These are phyloP conservation scores for Kodamaea hsintzibuensis DNA, from an alignment of 805 yeast species.

Conservation along the genomic window DNA sequence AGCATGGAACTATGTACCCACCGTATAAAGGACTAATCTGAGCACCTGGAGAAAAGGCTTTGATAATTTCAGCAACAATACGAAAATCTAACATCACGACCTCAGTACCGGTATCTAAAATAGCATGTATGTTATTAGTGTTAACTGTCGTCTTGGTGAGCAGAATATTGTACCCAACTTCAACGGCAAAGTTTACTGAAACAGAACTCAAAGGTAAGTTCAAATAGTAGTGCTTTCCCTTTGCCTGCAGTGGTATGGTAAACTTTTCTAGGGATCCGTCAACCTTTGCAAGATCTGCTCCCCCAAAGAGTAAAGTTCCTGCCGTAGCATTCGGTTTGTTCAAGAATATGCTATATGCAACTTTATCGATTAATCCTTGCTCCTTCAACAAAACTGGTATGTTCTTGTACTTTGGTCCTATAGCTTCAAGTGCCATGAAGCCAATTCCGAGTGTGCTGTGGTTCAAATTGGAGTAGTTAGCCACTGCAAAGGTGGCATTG, in stretches of 20 bases:
- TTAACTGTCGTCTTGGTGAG: neutral
- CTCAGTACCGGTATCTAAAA: conserved; percentile 63
- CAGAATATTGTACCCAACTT: neutral
- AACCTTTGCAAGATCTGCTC: conserved; percentile 28
- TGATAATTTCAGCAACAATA: conserved; percentile 8
- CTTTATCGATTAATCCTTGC: conserved; percentile 26
- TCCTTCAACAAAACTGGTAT: conserved; percentile 24
- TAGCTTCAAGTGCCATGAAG: conserved; percentile 12
- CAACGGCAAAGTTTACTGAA: neutral
- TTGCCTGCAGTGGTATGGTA: conserved; percentile 19
- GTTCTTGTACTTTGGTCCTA: conserved; percentile 43
- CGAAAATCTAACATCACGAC: conserved; percentile 36
- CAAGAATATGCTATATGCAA: conserved; percentile 27
- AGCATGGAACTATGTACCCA: conserved; percentile 17
- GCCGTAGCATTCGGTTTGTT: conserved; percentile 16
- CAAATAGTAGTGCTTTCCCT: conserved; percentile 14
- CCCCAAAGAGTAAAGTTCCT: conserved; percentile 33
- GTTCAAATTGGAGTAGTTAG: conserved; percentile 14
- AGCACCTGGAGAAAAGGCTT: conserved; percentile 6
- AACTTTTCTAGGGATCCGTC: conserved; percentile 16
- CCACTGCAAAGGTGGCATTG: conserved; percentile 18
- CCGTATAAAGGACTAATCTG: conserved; percentile 1
- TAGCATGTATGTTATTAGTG: conserved; percentile 31
- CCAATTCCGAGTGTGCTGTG: conserved; percentile 20
- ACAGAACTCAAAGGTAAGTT: conserved; percentile 19